These are phyloP conservation scores for Exsudoporus frostii DNA, from an alignment of 768 basidiomycete species.

Conservation along the genomic window DNA sequence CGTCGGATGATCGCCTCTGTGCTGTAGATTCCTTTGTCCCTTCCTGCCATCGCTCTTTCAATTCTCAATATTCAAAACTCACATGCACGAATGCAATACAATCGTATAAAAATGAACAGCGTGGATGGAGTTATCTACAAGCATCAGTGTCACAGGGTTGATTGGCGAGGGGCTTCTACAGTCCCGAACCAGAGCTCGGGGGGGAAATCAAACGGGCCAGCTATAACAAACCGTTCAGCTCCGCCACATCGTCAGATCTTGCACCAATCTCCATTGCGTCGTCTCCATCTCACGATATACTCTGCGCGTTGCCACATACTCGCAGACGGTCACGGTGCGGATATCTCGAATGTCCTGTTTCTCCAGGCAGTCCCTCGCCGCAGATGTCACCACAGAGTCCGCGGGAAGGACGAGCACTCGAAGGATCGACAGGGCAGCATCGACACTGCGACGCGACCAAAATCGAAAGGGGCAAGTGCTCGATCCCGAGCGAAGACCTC, in stretches of 20 bases:
- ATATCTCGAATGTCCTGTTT: conserved; percentile 6
- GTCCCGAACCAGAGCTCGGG: neutral
- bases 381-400: conserved; percentile 2
- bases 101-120: too few species aligned
- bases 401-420: conserved; percentile 9
- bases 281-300: conserved; percentile 12
- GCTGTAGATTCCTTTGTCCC: too few species aligned
- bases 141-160: neutral
- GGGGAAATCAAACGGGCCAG: conserved; percentile 13
- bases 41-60: too few species aligned
- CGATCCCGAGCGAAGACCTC: conserved; percentile 16
- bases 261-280: conserved; percentile 6
- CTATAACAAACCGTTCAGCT: neutral
- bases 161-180: neutral
- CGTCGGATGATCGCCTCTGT: too few species aligned
- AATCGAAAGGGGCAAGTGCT: conserved; percentile 12
- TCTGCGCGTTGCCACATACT: conserved; percentile 17
- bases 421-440: conserved; percentile 3
- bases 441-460: conserved; percentile 13
- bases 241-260: too few species aligned
- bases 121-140: too few species aligned
- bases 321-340: conserved; percentile 12
- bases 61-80: neutral
- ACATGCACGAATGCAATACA: neutral
- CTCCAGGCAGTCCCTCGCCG: conserved; percentile 7